Percentiles rank a stretch among this genome's conserved stretches.
Evolutionary conservation across 179 eudicot species (phyloP).

Genomic region (Carnegiea gigantea): DNA sequence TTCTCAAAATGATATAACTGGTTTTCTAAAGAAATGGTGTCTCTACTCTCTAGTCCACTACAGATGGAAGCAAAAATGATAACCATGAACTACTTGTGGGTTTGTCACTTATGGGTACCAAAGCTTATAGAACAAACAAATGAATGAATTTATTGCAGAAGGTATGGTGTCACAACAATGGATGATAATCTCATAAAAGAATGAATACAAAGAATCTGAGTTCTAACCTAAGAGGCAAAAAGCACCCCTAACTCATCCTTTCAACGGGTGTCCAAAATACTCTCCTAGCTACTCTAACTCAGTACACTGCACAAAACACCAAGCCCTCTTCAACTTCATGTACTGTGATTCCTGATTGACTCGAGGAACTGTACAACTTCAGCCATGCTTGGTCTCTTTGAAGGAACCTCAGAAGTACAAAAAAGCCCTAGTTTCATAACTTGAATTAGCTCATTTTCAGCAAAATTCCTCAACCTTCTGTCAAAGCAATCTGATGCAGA

Average conservation of each 20-base stretch:
- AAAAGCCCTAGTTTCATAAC: conserved; percentile 88
- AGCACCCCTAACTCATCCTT: conserved; percentile 9
- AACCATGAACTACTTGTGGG: too few relatives aligned
- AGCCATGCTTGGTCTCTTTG: conserved; percentile 89
- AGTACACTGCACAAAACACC: conserved; percentile 18
- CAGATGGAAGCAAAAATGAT: too few relatives aligned
- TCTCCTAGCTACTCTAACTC: conserved; percentile 14
- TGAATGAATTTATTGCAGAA: conserved; percentile 36
- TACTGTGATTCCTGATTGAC: conserved; percentile 48
- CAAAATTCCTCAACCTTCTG: conserved; percentile 60
- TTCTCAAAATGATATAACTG: too few relatives aligned
- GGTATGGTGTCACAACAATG: conserved; percentile 33
- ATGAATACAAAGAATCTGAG: conserved; percentile 50
- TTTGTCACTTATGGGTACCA: too few relatives aligned
- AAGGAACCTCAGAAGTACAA: conserved; percentile 70
- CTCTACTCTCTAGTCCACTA: too few relatives aligned
- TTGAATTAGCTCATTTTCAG: conserved; percentile 80
- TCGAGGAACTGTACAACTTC: conserved; percentile 83
- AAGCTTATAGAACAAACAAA: conserved; percentile 19
- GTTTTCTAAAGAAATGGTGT: too few relatives aligned
- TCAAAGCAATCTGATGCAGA: conserved; percentile 75
- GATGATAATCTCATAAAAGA: conserved; percentile 18
- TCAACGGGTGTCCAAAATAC: conserved; percentile 19
- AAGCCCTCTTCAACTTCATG: not conserved
- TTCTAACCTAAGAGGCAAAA: conserved; percentile 19